Evolutionary conservation across 331 rosid genomes (phyloP), one percentile per base, ranked within the genome.

Genomic region (Spiraea crenata): DNA sequence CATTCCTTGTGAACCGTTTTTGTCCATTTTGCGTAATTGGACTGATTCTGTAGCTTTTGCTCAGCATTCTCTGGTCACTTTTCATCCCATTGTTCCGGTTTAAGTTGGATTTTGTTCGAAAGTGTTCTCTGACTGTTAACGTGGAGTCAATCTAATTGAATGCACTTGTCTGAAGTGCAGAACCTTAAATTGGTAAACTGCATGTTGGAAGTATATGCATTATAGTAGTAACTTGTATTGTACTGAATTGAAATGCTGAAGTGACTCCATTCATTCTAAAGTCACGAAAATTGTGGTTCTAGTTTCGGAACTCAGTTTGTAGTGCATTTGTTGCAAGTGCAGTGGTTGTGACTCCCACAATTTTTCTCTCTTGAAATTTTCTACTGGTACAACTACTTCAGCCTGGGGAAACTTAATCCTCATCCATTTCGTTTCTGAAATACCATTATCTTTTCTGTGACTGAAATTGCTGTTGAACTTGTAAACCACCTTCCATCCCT

Each of bases 161-260:
- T 73, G 39, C 35, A 63, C 46, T 65, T 25, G 19, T 72, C 60
- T 74, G 56, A 61, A 4, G 69, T 70, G 74, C 61, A 77, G 50
- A 77, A 66, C 48, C 57, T 12, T 61, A 69, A 54, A 68, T 16
- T 42, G 73, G 61, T 66, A 72, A 69, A 41, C 63, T 57, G 57
- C 19, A 54, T 75, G 55, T 48, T 58, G 19, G 57, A 63, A 57
- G 45, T 37, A 54, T 20, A 15, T 62, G 37, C 37, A 35, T 56
- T 51, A 7, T 74, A 41, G 12, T 19, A 62, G 48, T 37, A 49
- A 34, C 54, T 61, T 54, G n/a, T 9, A 76, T 61, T 54, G n/a
- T 9, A 76, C 56, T 68, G 62, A 59, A 70, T 73, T 57, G 13
- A 19, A 80, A 52, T 76, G 75, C 65, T 63, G 52, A 63, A 59